Percentiles rank a stretch among this genome's conserved stretches.
phyloP scores from a whole-genome alignment of 75 land plant species.

The Adiantum capillusveneris region DNA sequence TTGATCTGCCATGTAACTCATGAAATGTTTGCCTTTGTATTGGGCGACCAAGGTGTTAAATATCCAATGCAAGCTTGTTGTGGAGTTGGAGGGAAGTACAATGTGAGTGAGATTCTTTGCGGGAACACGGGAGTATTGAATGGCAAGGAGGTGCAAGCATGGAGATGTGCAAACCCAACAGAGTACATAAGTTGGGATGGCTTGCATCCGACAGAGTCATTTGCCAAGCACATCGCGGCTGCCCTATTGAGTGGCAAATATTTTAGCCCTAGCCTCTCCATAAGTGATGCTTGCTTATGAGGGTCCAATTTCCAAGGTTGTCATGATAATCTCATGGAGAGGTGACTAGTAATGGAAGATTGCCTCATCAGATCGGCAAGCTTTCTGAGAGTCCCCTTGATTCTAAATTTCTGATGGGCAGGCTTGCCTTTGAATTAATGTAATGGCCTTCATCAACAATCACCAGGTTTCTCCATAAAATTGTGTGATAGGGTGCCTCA shows the following conservation, averaged over 20 bases:
- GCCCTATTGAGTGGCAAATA: neutral
- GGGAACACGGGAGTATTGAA: neutral
- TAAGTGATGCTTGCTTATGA: neutral
- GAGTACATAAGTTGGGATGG: slow-evolving; percentile 12
- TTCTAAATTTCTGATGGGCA: too few relatives aligned
- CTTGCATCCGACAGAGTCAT: slow-evolving; percentile 6
- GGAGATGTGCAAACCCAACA: slow-evolving; percentile 7
- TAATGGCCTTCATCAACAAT: too few relatives aligned
- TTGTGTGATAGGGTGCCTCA: too few relatives aligned
- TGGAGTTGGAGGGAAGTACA: slow-evolving; percentile 14
- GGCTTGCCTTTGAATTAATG: too few relatives aligned
- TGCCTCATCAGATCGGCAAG: too few relatives aligned
- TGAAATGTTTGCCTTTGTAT: too few relatives aligned
- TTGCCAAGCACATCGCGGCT: slow-evolving; percentile 7
- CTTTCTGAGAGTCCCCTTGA: too few relatives aligned
- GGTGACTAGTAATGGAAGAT: too few relatives aligned
- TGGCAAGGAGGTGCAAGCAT: neutral
- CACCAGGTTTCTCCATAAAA: too few relatives aligned
- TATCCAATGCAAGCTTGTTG: slow-evolving; percentile 9
- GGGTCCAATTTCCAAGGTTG: too few relatives aligned
- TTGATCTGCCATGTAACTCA: too few relatives aligned
- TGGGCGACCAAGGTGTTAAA: slow-evolving; percentile 1
- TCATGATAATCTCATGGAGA: too few relatives aligned
- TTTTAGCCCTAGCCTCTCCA: neutral
- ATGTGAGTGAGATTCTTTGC: neutral